Conservation (phyloP, 164 flowering plant species). For the Vitis amurensis region DNA sequence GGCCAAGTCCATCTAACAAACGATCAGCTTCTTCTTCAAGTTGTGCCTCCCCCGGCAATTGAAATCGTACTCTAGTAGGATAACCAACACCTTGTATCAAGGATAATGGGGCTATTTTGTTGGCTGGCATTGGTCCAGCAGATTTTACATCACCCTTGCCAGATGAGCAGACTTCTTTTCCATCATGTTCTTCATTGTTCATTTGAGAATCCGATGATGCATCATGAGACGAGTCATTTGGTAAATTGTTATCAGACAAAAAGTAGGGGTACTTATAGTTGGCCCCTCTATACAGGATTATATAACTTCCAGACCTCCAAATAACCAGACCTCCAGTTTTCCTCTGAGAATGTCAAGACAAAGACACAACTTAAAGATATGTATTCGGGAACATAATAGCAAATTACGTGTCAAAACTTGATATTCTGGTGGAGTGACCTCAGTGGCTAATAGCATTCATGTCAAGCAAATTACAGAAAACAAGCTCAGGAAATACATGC, state of each 20-base stretch:
- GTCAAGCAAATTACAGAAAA: neutral
- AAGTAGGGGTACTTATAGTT: slow-evolving; percentile 90
- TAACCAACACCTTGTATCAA: slow-evolving; percentile 77
- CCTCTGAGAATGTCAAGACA: slow-evolving; percentile 45
- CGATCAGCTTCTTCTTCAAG: slow-evolving; percentile 75
- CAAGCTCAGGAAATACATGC: neutral
- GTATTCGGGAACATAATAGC: neutral
- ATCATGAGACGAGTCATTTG: slow-evolving; percentile 23
- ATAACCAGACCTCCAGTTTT: slow-evolving; percentile 95
- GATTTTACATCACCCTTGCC: slow-evolving; percentile 21
- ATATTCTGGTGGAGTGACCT: neutral
- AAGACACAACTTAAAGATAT: slow-evolving; percentile 9
- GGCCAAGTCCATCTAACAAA: slow-evolving; percentile 88
- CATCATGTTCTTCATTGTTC: slow-evolving; percentile 18
- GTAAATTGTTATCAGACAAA: slow-evolving; percentile 20
- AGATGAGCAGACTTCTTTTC: slow-evolving; percentile 20
- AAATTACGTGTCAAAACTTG: neutral
- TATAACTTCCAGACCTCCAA: slow-evolving; percentile 91
- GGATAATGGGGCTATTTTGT: slow-evolving; percentile 23
- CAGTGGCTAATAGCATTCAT: neutral
- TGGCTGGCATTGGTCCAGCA: slow-evolving; percentile 17
- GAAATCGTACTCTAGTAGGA: slow-evolving; percentile 71
- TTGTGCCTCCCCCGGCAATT: slow-evolving; percentile 77
- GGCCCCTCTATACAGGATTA: slow-evolving; percentile 78
- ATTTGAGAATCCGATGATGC: slow-evolving; percentile 8